These are phyloP conservation scores for Kurtzmaniella quercitrusa DNA, from an alignment of 1,139 yeast genomes.

Conservation along the genomic window DNA sequence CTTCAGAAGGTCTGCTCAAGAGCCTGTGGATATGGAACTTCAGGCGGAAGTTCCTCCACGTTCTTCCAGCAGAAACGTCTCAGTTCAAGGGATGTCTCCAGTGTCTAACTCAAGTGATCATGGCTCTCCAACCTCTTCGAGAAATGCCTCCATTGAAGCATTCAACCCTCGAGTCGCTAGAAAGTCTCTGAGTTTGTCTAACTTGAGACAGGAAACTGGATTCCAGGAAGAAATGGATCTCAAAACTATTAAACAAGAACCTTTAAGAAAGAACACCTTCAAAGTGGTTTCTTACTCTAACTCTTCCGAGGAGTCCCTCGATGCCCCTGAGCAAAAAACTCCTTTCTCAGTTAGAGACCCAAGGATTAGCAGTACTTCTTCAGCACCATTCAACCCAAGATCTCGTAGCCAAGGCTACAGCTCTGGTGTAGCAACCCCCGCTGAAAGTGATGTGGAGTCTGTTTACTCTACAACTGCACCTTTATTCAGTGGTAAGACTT, in stretches of 20 bases:
- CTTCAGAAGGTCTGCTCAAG: slow-evolving; percentile 38
- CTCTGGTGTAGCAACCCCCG: background rate
- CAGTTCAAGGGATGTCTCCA: background rate
- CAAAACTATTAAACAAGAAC: background rate
- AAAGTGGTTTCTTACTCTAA: background rate
- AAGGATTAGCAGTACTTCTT: background rate
- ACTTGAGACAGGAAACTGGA: slow-evolving; percentile 12
- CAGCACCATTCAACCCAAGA: slow-evolving; percentile 18
- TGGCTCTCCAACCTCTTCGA: background rate
- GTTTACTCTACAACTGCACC: slow-evolving; percentile 6
- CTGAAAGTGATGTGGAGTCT: slow-evolving; percentile 7
- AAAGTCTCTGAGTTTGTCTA: background rate
- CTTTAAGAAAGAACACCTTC: slow-evolving; percentile 2
- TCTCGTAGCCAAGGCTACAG: slow-evolving; percentile 13
- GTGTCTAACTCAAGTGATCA: background rate
- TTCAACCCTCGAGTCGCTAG: slow-evolving; percentile 14
- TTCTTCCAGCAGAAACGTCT: background rate
- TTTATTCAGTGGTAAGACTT: slow-evolving; percentile 2
- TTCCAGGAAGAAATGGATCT: slow-evolving; percentile 9
- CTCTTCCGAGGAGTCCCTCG: background rate
- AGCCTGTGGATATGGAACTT: slow-evolving; percentile 14
- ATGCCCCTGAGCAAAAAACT: background rate
- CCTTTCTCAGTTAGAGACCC: slow-evolving; percentile 3
- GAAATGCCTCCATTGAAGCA: slow-evolving; percentile 1
- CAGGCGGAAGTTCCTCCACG: slow-evolving; percentile 5